Base-by-base conservation (phyloP, 2,329 filamentous ascomycete species). In the Aspergillus tanneri region DNA sequence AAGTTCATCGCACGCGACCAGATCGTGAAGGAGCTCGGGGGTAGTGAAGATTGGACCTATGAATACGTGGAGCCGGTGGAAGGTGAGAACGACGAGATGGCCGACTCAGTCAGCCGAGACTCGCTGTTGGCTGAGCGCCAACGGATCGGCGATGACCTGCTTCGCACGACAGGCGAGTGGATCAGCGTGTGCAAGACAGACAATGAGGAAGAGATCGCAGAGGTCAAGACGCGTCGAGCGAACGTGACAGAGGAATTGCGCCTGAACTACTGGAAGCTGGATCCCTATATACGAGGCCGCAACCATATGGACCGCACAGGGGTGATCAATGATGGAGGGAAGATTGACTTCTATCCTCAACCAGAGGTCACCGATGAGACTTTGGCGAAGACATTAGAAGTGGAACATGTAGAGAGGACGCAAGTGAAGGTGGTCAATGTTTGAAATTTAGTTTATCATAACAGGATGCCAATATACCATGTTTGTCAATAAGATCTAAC, bases 211-310 rank as follows among this genome's bases (percentile, higher is more conserved):
- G 72, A 79, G 49, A 68, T 72, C 30, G 71, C 71, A 10, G 66
- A 73, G 5, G 63, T 80, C 47, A 80, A 82, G 63, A 71, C 72
- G 25, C 78, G 80, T 65, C 76, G 90, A 41, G 74, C 81, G 16
- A 72, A 76, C 7, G 59, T 93, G 14, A 86, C 87, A 1, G 77
- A 78, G 43, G 72, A 80, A 52, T 65, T 97, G 58, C 78, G 78
- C 42, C 77, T 80, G 37, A 88, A 88, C 59, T 96, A 97, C 72
- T 99, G 92, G 92, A 79, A 79, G 38, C 69, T 96, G 34, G 93
- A 99, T 70, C 90, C 89, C 0, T 95, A 91, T 67, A 65, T 95
- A 12, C 78, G 93, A 24, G 90, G 91, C 3, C 79, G 86, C 62
- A 86, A 84, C 9, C 72, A 87, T 52, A 95, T 95, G 59, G 93